Conservation (phyloP, 345 rosid species). For the Eucalyptus erythrocorys region DNA sequence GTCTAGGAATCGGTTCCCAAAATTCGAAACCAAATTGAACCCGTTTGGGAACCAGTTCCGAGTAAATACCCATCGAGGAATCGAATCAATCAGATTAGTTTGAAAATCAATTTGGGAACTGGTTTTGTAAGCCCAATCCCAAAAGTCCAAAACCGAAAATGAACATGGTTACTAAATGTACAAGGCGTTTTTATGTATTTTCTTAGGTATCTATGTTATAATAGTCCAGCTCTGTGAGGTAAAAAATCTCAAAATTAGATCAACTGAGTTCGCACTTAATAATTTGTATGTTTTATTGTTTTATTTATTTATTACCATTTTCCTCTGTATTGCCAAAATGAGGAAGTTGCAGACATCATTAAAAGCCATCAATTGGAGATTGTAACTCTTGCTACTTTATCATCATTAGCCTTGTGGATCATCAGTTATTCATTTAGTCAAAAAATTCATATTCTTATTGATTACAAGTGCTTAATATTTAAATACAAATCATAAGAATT, state of each 20-base stretch:
- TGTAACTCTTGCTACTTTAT: constrained; percentile 54
- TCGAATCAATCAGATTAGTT: rapidly evolving
- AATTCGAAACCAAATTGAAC: rapidly evolving
- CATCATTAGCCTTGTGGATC: constrained; percentile 18
- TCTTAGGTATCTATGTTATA: not conserved
- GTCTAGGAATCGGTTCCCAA: too few species aligned
- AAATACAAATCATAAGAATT: rapidly evolving
- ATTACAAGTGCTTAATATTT: too few species aligned
- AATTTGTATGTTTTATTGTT: not conserved
- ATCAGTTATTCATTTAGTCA: too few species aligned
- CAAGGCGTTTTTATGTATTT: not conserved
- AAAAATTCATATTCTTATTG: too few species aligned
- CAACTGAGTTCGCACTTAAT: not conserved
- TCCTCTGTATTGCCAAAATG: constrained; percentile 49
- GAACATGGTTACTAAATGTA: too few species aligned
- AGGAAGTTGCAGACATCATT: constrained; percentile 35
- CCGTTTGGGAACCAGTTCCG: rapidly evolving
- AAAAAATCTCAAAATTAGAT: not conserved
- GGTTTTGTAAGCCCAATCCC: too few species aligned
- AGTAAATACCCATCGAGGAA: too few species aligned
- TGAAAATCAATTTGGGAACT: too few species aligned
- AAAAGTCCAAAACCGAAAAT: too few species aligned
- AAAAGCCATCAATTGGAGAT: constrained; percentile 61
- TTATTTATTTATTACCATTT: not conserved
- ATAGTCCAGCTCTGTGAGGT: not conserved